Conservation (phyloP, 2,329 filamentous ascomycete species). For the Penicillium psychrosexuale region DNA sequence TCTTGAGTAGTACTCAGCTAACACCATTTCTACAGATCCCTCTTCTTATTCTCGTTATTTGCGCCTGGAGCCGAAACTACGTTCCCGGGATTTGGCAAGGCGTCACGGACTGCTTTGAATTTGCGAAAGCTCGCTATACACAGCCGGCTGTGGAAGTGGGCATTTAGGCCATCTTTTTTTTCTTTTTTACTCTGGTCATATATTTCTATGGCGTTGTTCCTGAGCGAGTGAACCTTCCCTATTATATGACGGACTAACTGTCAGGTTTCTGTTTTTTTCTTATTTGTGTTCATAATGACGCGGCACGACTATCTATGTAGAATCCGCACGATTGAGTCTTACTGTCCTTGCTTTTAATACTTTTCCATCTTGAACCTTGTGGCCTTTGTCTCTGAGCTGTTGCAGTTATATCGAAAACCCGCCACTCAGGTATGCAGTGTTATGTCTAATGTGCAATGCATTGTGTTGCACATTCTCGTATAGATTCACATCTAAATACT, state of each 20-base stretch:
- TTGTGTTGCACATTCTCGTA: neutral
- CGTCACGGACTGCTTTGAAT: conserved; percentile 38
- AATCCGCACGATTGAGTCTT: conserved; percentile 7
- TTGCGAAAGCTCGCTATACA: conserved; percentile 37
- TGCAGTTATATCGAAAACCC: no score
- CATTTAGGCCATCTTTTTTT: conserved; percentile 22
- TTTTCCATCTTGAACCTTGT: neutral
- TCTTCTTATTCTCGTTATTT: conserved; percentile 45
- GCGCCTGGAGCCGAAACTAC: conserved; percentile 46
- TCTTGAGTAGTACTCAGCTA: conserved; percentile 20
- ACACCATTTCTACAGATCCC: conserved; percentile 39
- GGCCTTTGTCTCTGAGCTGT: neutral
- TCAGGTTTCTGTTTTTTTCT: conserved; percentile 13
- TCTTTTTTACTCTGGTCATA: conserved; percentile 11
- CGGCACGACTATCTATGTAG: conserved; percentile 30
- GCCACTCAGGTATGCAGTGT: neutral
- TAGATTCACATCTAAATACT: neutral
- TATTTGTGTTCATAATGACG: conserved; percentile 32
- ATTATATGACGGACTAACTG: neutral
- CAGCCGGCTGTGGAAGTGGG: conserved; percentile 34
- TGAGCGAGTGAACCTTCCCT: conserved; percentile 13
- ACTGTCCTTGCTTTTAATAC: neutral
- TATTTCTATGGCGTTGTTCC: conserved; percentile 16
- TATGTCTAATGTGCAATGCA: neutral
- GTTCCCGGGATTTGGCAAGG: conserved; percentile 43